These are phyloP conservation scores for Diutina sp. DNA, from an alignment of 1,139 yeast genomes.

Conservation along the genomic window DNA sequence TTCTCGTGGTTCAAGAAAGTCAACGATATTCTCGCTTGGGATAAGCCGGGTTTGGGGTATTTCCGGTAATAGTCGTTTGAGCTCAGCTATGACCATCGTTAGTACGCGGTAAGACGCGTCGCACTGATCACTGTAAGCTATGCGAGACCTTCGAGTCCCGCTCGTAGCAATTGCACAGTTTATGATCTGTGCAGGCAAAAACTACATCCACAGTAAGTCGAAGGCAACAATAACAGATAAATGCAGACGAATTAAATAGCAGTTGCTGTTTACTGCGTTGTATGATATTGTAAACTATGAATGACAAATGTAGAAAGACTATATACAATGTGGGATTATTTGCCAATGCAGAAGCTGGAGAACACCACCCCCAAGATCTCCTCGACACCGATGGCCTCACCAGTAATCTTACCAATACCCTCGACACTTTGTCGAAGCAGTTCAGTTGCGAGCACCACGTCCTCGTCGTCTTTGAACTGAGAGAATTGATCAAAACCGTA, in stretches of 20 bases:
- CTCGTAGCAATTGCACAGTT: too few relatives aligned
- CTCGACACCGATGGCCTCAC: slow-evolving; percentile 79
- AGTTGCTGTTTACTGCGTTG: too few relatives aligned
- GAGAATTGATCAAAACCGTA: slow-evolving; percentile 56
- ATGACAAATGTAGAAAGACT: neutral
- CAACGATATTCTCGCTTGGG: neutral
- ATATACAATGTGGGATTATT: slow-evolving; percentile 21
- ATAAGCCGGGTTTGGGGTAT: neutral
- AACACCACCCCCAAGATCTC: slow-evolving; percentile 87
- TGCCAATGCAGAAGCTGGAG: slow-evolving; percentile 88
- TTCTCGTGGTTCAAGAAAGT: neutral
- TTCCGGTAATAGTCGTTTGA: neutral
- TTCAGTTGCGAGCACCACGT: slow-evolving; percentile 74
- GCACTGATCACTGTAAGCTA: neutral
- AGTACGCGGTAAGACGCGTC: neutral
- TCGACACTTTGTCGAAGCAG: slow-evolving; percentile 63
- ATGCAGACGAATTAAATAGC: too few relatives aligned
- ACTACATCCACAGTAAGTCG: too few relatives aligned
- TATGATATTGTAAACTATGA: too few relatives aligned
- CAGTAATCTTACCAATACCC: slow-evolving; percentile 88
- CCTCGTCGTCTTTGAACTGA: slow-evolving; percentile 38
- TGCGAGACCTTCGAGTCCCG: too few relatives aligned
- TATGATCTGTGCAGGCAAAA: too few relatives aligned
- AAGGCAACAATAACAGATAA: too few relatives aligned
- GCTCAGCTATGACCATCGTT: neutral